phyloP scores from a whole-genome alignment of 345 rosid genomes.

The Anacardium occidentale region DNA sequence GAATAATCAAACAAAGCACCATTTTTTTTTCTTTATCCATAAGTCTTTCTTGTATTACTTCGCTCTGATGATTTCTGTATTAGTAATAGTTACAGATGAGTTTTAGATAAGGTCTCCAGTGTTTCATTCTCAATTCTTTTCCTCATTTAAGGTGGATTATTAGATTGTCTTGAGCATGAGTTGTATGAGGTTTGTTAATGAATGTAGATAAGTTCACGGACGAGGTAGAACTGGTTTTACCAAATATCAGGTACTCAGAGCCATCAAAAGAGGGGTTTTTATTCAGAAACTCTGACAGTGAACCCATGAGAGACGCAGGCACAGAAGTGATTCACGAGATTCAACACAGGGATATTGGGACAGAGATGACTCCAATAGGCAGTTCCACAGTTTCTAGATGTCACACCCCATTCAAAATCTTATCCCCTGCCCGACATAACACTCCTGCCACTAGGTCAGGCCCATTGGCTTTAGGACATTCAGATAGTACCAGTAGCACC shows the following conservation, averaged over 20 bases:
- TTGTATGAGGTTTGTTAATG: constrained; percentile 18
- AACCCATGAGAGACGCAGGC: constrained; percentile 50
- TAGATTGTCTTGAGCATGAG: constrained; percentile 14
- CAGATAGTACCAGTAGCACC: constrained; percentile 29
- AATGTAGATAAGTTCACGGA: constrained; percentile 75
- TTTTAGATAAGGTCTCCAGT: neutral
- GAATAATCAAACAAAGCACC: neutral
- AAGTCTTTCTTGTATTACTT: neutral
- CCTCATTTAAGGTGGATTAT: constrained; percentile 1
- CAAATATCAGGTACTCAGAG: constrained; percentile 46
- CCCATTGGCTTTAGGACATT: constrained; percentile 49
- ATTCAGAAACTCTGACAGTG: constrained; percentile 49
- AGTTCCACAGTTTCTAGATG: constrained; percentile 85
- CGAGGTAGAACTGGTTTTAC: constrained; percentile 57
- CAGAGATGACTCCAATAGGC: constrained; percentile 91
- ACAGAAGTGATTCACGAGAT: constrained; percentile 43
- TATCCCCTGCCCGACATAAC: constrained; percentile 89
- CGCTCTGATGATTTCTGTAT: neutral
- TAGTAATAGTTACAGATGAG: neutral
- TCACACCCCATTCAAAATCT: constrained; percentile 62
- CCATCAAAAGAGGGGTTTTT: constrained; percentile 76
- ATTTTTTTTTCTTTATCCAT: neutral
- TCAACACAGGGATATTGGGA: constrained; percentile 75
- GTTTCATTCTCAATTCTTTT: constrained; percentile 6
- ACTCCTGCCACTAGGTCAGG: constrained; percentile 91